Conservation (phyloP, 2,329 filamentous ascomycete species). For the Bipolaris victoriae region DNA sequence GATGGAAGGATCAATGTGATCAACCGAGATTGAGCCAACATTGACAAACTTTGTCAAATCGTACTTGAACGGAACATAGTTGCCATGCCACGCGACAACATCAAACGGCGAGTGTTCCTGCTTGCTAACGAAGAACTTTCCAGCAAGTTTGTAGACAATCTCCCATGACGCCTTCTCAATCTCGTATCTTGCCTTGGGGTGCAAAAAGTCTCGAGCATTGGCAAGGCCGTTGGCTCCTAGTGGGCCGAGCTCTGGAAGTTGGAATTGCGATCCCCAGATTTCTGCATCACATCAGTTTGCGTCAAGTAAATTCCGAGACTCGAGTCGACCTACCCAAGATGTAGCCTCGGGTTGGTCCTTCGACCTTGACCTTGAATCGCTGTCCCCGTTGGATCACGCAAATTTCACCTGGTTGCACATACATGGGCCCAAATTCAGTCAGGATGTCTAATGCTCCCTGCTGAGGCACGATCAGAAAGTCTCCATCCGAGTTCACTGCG, state of each 20-base stretch:
- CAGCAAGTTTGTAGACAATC: constrained; percentile 62
- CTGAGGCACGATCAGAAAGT: constrained; percentile 77
- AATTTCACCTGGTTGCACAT: constrained; percentile 80
- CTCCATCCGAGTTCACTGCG: constrained; percentile 70
- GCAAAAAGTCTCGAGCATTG: constrained; percentile 69
- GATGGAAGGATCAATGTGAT: constrained; percentile 80
- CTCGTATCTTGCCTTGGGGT: constrained; percentile 71
- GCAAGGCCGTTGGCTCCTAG: constrained; percentile 50
- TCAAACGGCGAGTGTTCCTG: constrained; percentile 79
- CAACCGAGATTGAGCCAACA: constrained; percentile 74
- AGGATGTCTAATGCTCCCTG: constrained; percentile 76
- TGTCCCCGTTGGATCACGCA: constrained; percentile 76
- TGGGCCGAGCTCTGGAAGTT: constrained; percentile 48
- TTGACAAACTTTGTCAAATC: constrained; percentile 78
- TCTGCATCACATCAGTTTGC: constrained; percentile 28
- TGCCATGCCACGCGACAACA: constrained; percentile 80
- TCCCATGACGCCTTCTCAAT: constrained; percentile 53
- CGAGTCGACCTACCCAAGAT: constrained; percentile 59
- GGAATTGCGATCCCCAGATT: constrained; percentile 49
- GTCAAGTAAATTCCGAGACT: neutral
- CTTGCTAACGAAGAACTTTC: constrained; percentile 67
- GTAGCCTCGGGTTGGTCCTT: constrained; percentile 71
- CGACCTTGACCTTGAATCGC: constrained; percentile 73
- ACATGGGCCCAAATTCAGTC: constrained; percentile 75
- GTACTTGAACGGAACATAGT: constrained; percentile 79